phyloP scores from a whole-genome alignment of 2,329 filamentous ascomycete genomes.

The Trichoderma endophyticum region DNA sequence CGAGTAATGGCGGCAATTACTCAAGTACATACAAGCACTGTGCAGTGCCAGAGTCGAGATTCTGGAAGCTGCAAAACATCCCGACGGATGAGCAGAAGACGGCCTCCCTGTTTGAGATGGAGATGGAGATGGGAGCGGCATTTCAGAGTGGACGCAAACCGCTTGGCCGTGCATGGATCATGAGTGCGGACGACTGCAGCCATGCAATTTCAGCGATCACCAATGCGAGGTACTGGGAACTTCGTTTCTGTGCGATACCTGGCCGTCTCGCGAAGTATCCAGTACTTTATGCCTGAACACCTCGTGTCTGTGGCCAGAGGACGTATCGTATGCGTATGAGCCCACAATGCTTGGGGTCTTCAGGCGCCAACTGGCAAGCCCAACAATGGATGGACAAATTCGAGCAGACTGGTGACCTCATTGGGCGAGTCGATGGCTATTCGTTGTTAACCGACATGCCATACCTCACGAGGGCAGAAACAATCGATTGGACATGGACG shows the following conservation, averaged over 20 bases:
- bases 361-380: slow-evolving; percentile 7
- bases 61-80: not conserved
- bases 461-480: not conserved
- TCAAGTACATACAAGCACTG: not conserved
- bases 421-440: not conserved
- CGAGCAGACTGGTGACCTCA: not conserved
- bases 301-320: not conserved
- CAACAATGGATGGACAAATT: not conserved
- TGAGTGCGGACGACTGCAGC: not conserved
- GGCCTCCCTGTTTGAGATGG: not conserved
- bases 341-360: slow-evolving; percentile 2
- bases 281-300: not conserved
- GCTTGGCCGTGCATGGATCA: slow-evolving; percentile 11
- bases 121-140: not conserved
- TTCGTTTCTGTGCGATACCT: accelerated
- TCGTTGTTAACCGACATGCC: not conserved
- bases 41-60: not conserved
- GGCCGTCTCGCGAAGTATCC: not conserved
- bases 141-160: not conserved
- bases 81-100: not conserved
- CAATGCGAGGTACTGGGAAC: not conserved
- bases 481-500: not conserved
- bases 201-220: not conserved
- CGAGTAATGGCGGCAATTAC: not conserved
- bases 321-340: not conserved